These are phyloP conservation scores for Heliamphora exappendiculata DNA, from an alignment of 148 eudicot species.

Conservation along the genomic window DNA sequence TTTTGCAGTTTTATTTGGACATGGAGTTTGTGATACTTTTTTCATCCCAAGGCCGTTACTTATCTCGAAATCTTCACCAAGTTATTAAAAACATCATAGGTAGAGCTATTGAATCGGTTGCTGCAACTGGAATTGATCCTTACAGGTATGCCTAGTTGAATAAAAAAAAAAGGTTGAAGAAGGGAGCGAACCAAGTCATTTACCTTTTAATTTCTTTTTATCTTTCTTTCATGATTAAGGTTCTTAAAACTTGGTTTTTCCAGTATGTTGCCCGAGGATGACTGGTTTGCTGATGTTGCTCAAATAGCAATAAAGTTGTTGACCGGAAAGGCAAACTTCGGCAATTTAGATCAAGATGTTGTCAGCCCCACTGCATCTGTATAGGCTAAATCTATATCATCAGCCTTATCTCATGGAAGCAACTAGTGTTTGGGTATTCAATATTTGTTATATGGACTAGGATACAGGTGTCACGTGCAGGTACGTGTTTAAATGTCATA, in stretches of 20 bases:
- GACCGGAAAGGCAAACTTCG: slow-evolving; percentile 48
- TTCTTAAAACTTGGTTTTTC: neutral
- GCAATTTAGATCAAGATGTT: slow-evolving; percentile 29
- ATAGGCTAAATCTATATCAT: slow-evolving; percentile 33
- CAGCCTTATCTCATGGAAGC: slow-evolving; percentile 33
- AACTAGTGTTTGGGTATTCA: slow-evolving; percentile 7
- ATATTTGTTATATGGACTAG: neutral
- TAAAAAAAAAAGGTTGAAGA: neutral
- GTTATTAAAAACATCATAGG: slow-evolving; percentile 73
- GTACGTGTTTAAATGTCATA: too few species aligned
- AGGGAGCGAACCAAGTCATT: neutral
- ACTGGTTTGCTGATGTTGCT: slow-evolving; percentile 91
- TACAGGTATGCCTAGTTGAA: slow-evolving; percentile 43
- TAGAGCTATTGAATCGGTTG: slow-evolving; percentile 78
- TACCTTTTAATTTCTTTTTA: neutral
- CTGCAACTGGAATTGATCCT: slow-evolving; percentile 77
- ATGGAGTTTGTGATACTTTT: slow-evolving; percentile 96
- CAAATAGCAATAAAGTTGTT: slow-evolving; percentile 76
- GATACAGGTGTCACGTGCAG: too few species aligned
- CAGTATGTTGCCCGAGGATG: slow-evolving; percentile 91
- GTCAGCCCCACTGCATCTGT: slow-evolving; percentile 58
- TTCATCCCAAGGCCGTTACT: slow-evolving; percentile 91
- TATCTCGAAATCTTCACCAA: slow-evolving; percentile 84
- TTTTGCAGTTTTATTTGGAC: slow-evolving; percentile 84
- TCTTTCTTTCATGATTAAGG: slow-evolving; percentile 2